Base-by-base conservation (phyloP, 331 rosid genomes). In the Saraca asoca region DNA sequence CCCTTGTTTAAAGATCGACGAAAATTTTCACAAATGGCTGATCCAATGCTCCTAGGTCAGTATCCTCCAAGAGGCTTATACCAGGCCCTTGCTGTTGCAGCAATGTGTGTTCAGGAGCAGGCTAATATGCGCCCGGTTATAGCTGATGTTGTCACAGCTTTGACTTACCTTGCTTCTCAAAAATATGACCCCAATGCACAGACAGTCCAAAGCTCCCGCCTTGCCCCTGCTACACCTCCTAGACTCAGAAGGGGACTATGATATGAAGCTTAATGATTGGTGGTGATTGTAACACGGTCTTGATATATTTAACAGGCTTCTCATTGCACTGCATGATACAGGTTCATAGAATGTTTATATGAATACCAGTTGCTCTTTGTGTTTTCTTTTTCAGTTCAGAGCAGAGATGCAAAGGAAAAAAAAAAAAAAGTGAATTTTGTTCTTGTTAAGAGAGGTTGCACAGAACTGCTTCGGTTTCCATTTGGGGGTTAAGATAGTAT, bases 71-170 rank as follows among this genome's bases (percentile, higher is more conserved):
- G 97, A 78, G 97, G 98, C 11, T 64, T 93, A 66, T 90, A 85
- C 76, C 98, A 93, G 82, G 98, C 97, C 38, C 95, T 93, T 61
- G 98, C 98, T 9, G 85, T 93, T 68, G 97, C 95, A 20, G 98
- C 91, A 24, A 93, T 90, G 98, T 93, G 98, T 75, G 97, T 93
- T 33, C 98, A 93, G 74, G 91, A 90, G 77, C 89, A 93, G 84
- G 95, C 98, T 56, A 80, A 79, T 71, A 79, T 90, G 91, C 85
- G 98, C 18, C 98, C 98, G 0, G 91, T 84, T 18, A 78, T 93
- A 64, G 95, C 95, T 34, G 98, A 93, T 77, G 98, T 93, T 10
- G 97, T 93, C 76, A 93, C 98, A 15, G 98, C 97, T 63, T 74
- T 93, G 75, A 63, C 85, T 41, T 93, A 93, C 79, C 98, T 93